A percentile compares a stretch with the other conserved stretches of the same genome.
Conservation (phyloP, 75 land plant genomes). For the Chamaecyparis obtusa region DNA sequence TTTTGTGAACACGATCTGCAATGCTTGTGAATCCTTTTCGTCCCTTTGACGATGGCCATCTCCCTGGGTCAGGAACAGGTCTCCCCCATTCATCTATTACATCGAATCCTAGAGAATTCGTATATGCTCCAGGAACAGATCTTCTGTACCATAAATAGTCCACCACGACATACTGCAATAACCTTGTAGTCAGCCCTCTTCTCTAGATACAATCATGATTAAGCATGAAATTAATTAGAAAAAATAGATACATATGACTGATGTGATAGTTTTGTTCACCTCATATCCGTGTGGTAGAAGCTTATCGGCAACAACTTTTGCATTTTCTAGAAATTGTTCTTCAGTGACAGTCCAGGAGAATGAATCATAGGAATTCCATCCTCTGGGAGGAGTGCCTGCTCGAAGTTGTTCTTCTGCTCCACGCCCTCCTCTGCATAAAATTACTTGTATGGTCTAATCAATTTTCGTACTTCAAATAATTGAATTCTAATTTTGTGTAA, state of each 20-base stretch:
- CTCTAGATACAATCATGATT: background rate
- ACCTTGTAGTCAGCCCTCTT: background rate
- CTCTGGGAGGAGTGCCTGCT: constrained; percentile 38
- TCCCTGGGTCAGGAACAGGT: constrained; percentile 40
- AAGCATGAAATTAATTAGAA: background rate
- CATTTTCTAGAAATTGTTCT: constrained; percentile 46
- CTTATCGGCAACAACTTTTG: constrained; percentile 31
- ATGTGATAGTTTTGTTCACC: constrained; percentile 15
- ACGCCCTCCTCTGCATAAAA: constrained; percentile 1
- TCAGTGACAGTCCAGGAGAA: constrained; percentile 53
- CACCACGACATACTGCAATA: constrained; percentile 56
- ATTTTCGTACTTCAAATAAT: background rate
- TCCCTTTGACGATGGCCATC: constrained; percentile 50
- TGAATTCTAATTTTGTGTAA: background rate
- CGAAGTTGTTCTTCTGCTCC: background rate
- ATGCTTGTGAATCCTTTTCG: constrained; percentile 35
- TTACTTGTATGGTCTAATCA: background rate
- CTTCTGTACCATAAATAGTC: constrained; percentile 58
- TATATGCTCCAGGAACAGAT: constrained; percentile 27
- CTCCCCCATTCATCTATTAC: constrained; percentile 51
- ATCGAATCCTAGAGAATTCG: constrained; percentile 32
- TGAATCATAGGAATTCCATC: constrained; percentile 62
- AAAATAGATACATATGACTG: background rate
- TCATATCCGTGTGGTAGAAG: constrained; percentile 41
- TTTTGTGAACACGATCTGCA: constrained; percentile 38